Evolutionary conservation across 192 early-diverging fungal genomes (phyloP).

Genomic region (Coemansia sp.): DNA sequence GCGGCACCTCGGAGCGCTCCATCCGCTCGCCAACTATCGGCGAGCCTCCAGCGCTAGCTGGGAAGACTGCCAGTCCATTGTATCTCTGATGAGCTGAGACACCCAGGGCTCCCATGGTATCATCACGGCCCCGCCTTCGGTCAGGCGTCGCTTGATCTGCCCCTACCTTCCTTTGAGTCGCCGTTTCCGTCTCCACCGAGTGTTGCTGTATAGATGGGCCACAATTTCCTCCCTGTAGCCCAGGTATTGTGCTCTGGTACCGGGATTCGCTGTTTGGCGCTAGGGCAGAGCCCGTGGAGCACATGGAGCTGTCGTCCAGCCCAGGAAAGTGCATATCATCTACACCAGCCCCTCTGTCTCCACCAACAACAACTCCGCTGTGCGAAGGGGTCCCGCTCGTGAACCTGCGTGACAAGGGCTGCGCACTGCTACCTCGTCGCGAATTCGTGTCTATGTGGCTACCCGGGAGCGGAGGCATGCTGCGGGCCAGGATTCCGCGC

Average conservation of each 20-base stretch:
- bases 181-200: not conserved
- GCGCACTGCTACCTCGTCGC: conserved; percentile 6
- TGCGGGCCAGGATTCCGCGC: not conserved
- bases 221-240: not conserved
- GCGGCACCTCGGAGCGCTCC: not conserved
- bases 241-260: not conserved
- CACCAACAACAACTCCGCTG: not conserved
- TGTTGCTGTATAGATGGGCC: not conserved
- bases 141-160: not conserved
- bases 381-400: not conserved
- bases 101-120: not conserved
- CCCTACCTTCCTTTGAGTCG: not conserved
- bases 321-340: conserved; percentile 11
- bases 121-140: not conserved
- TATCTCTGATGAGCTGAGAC: not conserved
- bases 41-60: not conserved
- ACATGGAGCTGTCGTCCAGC: conserved; percentile 20
- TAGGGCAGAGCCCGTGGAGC: conserved; percentile 12
- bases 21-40: not conserved
- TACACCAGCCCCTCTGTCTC: not conserved
- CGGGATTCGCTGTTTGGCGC: not conserved
- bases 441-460: not conserved
- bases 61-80: not conserved
- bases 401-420: conserved; percentile 11
- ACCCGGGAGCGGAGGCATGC: conserved; percentile 1